A percentile compares a stretch with the other conserved stretches of the same genome.
Evolutionary conservation across 1,284 basidiomycete genomes (phyloP).

Genomic region (Cutaneotrichosporon dermatis): DNA sequence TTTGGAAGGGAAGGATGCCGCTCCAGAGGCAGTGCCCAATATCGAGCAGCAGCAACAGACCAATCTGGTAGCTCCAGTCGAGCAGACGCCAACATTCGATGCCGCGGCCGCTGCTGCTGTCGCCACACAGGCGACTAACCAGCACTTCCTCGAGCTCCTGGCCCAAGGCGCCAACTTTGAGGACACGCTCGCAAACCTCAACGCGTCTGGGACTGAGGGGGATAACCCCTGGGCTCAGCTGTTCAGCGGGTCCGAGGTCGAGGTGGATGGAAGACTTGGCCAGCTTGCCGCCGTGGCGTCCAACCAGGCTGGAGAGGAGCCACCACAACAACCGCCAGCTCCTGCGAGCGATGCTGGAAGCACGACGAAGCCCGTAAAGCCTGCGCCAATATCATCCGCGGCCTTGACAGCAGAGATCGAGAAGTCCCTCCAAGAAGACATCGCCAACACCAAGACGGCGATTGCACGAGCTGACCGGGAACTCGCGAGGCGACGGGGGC

Average conservation of each 20-base stretch:
- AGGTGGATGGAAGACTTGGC: conserved; percentile 34
- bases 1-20: conserved; percentile 19
- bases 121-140: background rate
- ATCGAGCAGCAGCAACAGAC: background rate
- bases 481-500: conserved; percentile 16
- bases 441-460: conserved; percentile 31
- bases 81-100: background rate
- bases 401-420: conserved; percentile 42
- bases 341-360: background rate
- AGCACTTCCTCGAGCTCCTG: background rate
- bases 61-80: conserved; percentile 7
- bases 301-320: conserved; percentile 20
- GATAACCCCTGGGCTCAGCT: conserved; percentile 19
- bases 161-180: background rate
- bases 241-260: conserved; percentile 19
- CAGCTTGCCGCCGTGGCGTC: conserved; percentile 41
- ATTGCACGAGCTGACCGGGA: conserved; percentile 29
- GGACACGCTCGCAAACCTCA: too few species aligned
- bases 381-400: conserved; percentile 7
- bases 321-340: background rate
- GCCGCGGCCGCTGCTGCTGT: background rate
- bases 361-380: background rate
- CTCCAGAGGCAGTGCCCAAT: background rate
- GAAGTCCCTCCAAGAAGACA: conserved; percentile 35
- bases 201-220: background rate